These are phyloP conservation scores for Ogataea minuta DNA, from an alignment of 805 yeast species.

Conservation along the genomic window DNA sequence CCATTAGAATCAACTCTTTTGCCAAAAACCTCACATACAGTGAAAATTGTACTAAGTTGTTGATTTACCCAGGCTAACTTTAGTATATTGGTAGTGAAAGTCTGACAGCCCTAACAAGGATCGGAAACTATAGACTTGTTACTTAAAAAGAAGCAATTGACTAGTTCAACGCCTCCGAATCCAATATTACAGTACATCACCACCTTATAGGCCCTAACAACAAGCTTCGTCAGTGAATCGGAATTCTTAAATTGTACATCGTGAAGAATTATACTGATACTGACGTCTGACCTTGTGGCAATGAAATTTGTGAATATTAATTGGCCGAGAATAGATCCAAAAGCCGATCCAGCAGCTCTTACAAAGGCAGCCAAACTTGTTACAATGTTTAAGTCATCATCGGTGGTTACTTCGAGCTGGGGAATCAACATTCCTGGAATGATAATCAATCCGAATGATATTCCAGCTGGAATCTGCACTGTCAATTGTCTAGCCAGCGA, in stretches of 20 bases:
- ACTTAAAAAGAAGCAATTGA: constrained; percentile 13
- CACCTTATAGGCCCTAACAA: constrained; percentile 17
- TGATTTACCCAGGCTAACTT: no score
- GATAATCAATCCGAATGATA: constrained; percentile 45
- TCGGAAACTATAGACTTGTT: neutral
- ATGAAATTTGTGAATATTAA: constrained; percentile 33
- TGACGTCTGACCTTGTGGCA: constrained; percentile 4
- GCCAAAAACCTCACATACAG: no score
- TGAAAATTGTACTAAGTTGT: no score
- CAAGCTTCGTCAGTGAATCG: constrained; percentile 3
- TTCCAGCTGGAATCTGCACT: constrained; percentile 45
- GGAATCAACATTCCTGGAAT: constrained; percentile 45
- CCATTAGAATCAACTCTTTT: no score
- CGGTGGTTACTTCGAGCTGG: constrained; percentile 46
- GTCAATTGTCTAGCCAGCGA: constrained; percentile 40
- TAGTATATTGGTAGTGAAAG: no score
- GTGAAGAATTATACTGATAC: constrained; percentile 5
- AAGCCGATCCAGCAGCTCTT: constrained; percentile 47
- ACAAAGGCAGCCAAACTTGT: constrained; percentile 46
- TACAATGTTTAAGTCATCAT: constrained; percentile 47
- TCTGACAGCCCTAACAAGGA: no score
- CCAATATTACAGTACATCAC: constrained; percentile 23
- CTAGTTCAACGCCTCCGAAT: constrained; percentile 18
- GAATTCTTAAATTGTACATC: constrained; percentile 4
- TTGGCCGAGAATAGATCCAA: constrained; percentile 45